These are phyloP conservation scores for Carex pumila DNA, from an alignment of 176 grass and related monocot species.

Conservation along the genomic window DNA sequence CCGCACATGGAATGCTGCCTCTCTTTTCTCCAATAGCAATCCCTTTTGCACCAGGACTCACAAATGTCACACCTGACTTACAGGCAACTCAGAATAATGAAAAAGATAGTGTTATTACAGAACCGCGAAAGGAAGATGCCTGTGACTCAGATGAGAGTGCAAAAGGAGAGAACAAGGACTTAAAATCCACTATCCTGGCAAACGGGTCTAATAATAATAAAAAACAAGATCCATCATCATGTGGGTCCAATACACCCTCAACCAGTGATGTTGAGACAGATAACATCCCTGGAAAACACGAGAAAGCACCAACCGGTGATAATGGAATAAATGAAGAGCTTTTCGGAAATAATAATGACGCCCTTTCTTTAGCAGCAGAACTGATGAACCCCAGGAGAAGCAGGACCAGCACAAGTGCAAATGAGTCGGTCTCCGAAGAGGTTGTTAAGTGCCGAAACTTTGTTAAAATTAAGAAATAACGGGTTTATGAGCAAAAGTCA, in stretches of 20 bases:
- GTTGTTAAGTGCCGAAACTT: constrained; percentile 41
- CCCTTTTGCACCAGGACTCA: constrained; percentile 9
- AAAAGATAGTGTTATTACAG: constrained; percentile 18
- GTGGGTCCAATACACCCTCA: constrained; percentile 83
- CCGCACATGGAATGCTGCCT: constrained; percentile 83
- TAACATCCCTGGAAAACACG: constrained; percentile 53
- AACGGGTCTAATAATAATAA: constrained; percentile 49
- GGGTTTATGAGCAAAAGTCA: constrained; percentile 27
- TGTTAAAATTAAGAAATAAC: constrained; percentile 25
- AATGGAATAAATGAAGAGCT: neutral
- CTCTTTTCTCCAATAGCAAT: constrained; percentile 36
- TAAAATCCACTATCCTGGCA: constrained; percentile 20
- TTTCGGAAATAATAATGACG: constrained; percentile 30
- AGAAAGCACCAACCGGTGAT: constrained; percentile 22
- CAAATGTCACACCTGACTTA: neutral
- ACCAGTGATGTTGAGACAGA: constrained; percentile 71
- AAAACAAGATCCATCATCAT: constrained; percentile 84
- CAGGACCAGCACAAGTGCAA: constrained; percentile 66
- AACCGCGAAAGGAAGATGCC: constrained; percentile 19
- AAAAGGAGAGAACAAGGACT: constrained; percentile 33
- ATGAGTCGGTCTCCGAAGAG: constrained; percentile 90
- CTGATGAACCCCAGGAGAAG: constrained; percentile 41
- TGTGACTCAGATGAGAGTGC: constrained; percentile 34
- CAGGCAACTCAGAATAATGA: constrained; percentile 24
- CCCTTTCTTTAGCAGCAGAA: constrained; percentile 17